Base-by-base conservation (phyloP, 345 rosid species). In the Microthlaspi erraticum region DNA sequence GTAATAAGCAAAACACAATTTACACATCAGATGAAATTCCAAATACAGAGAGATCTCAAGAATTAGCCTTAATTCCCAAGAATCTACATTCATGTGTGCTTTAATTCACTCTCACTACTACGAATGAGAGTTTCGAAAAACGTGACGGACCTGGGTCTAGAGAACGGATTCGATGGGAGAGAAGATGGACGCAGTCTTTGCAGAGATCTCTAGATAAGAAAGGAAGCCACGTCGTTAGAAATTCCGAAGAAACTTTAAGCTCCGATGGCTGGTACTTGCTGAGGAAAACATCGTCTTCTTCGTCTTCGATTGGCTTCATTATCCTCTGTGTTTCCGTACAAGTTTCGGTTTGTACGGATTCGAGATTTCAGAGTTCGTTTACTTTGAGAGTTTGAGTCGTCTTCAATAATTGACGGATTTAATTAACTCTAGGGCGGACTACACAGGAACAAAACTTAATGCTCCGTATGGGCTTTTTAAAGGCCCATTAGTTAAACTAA, bases 181-280 rank as follows among this genome's bases (percentile, higher is more conserved):
- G 92, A 51, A 23, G 31, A 56, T 51, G 65, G 50, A 83, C 39
- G 77, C 99, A 89, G 69, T 56, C 31, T 32, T 34, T 53, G 83
- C 99, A 94, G 68, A 91, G 91, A 82, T 82, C 96, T 71, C 81
- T 70, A 36, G 95, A 84, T 48, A 94, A 92, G 53, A 87, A 94
- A 61, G 97, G 98, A 1, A 84, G 82, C 99, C 98, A 94, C 1
- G 73, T 82, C 11, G 78, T 76, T 17, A 91, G 66, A 75, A 91
- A 89, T 76, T 94, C 99, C 23, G 96, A 88, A 5, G 93, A 91
- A 75, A 86, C 82, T 43, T 70, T 84, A 18, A 91, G 97, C 54
- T 91, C 99, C 16, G 88, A 79, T 10, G 83, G 79, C 41, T 80
- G 85, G 77, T 91, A 91, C 33, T 76, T 80, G 10, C 54, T 76